Conservation (phyloP, 192 early-diverging fungal genomes). For the Podila epicladia region DNA sequence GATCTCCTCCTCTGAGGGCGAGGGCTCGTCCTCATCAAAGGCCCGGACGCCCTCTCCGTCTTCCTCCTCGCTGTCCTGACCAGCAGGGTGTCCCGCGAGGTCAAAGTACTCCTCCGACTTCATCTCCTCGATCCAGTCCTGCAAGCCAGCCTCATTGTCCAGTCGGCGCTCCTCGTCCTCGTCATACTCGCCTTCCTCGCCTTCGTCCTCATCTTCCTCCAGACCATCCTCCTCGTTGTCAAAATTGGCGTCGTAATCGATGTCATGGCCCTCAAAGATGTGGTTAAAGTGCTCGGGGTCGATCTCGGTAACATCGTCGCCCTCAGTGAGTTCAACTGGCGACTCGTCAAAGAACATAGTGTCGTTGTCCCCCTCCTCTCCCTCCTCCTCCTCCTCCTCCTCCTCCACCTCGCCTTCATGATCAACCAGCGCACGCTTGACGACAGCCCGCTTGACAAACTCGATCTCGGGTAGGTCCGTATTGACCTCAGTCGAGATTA, state of each 20-base stretch:
- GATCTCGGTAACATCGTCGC: neutral
- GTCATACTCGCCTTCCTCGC: conserved; percentile 1
- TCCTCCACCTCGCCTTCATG: conserved; percentile 3
- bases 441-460: neutral
- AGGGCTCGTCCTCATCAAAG: conserved; percentile 28
- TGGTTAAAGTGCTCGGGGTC: neutral
- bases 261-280: neutral
- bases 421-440: conserved; percentile 4
- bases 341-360: too few relatives aligned
- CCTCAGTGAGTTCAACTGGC: neutral
- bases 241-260: neutral
- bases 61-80: neutral
- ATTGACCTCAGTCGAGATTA: neutral
- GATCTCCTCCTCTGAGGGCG: conserved; percentile 39
- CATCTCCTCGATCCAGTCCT: conserved; percentile 44
- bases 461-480: too few relatives aligned
- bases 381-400: conserved; percentile 6
- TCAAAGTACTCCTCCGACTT: conserved; percentile 38
- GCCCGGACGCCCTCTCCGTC: neutral
- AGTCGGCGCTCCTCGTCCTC: conserved; percentile 25
- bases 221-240: neutral
- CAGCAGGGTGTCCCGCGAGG: conserved; percentile 20
- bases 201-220: conserved; percentile 1
- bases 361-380: neutral
- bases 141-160: conserved; percentile 28